A percentile compares a stretch with the other conserved stretches of the same genome.
Evolutionary conservation across 1,284 basidiomycete species (phyloP).

Genomic region (Boletellus deceptivus): DNA sequence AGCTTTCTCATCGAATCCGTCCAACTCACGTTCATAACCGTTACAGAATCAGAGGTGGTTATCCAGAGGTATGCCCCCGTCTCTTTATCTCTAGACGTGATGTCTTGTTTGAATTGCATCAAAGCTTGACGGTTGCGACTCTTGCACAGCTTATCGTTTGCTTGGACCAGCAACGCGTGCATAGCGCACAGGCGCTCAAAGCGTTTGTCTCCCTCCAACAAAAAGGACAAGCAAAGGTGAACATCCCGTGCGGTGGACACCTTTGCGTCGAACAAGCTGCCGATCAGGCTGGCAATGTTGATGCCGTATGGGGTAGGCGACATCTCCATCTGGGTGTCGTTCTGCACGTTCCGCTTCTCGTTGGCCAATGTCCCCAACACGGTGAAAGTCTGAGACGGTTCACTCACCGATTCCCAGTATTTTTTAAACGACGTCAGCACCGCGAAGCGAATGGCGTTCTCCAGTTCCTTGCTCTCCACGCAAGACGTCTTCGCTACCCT

Average conservation of each 20-base stretch:
- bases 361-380: neutral
- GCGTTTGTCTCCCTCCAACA: constrained; percentile 19
- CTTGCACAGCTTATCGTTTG: constrained; percentile 36
- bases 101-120: constrained; percentile 12
- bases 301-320: constrained; percentile 17
- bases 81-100: constrained; percentile 9
- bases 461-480: constrained; percentile 14
- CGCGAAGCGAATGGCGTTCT: constrained; percentile 16
- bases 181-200: constrained; percentile 30
- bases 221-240: constrained; percentile 26
- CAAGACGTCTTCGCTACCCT: constrained; percentile 14
- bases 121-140: constrained; percentile 19
- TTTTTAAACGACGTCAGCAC: constrained; percentile 21
- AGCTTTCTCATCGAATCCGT: too few species aligned
- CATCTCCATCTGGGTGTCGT: constrained; percentile 6
- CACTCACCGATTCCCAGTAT: constrained; percentile 26
- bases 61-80: constrained; percentile 25
- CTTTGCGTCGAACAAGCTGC: constrained; percentile 29
- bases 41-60: constrained; percentile 11
- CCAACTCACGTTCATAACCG: constrained; percentile 22
- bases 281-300: constrained; percentile 34
- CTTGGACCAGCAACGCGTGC: constrained; percentile 26
- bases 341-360: constrained; percentile 11
- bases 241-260: constrained; percentile 28
- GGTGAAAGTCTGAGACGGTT: neutral